Evolutionary conservation across 1,284 basidiomycete species (phyloP).

Genomic region (Cerioporus squamosus): DNA sequence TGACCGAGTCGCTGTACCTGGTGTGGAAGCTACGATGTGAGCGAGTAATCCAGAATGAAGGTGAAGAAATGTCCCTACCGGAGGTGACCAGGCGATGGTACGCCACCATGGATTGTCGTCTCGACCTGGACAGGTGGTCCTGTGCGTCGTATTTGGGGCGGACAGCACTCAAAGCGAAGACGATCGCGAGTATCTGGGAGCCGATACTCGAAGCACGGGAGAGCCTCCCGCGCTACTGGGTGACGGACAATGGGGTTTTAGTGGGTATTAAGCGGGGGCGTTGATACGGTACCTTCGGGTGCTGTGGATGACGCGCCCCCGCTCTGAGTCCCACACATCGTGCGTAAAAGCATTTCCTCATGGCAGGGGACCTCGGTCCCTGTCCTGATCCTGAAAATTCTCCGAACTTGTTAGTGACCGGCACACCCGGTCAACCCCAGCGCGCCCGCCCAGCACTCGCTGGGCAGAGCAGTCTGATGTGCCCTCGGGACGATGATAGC

Average conservation of each 20-base stretch:
- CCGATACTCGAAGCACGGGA: neutral
- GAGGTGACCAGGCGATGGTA: constrained; percentile 18
- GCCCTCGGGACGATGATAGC: too few relatives aligned
- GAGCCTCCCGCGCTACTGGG: constrained; percentile 8
- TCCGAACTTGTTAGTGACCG: too few relatives aligned
- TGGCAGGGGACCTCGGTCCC: too few relatives aligned
- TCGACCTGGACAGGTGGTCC: constrained; percentile 8
- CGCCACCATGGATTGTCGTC: neutral
- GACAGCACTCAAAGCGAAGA: neutral
- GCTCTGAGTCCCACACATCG: too few relatives aligned
- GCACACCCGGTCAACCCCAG: too few relatives aligned
- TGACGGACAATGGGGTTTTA: constrained; percentile 24
- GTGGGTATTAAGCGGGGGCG: constrained; percentile 25
- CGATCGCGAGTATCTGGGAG: constrained; percentile 6
- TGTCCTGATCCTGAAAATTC: too few relatives aligned
- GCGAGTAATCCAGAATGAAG: constrained; percentile 21
- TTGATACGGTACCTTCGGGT: neutral
- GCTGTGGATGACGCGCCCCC: neutral
- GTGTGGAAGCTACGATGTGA: constrained; percentile 37
- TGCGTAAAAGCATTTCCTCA: too few relatives aligned
- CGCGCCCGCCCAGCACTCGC: too few relatives aligned
- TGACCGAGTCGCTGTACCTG: constrained; percentile 34
- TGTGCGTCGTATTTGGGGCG: neutral
- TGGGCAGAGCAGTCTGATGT: too few relatives aligned
- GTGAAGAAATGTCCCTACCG: neutral